phyloP scores from a whole-genome alignment of 257 asterid species.

The Anisodus acutangulus region DNA sequence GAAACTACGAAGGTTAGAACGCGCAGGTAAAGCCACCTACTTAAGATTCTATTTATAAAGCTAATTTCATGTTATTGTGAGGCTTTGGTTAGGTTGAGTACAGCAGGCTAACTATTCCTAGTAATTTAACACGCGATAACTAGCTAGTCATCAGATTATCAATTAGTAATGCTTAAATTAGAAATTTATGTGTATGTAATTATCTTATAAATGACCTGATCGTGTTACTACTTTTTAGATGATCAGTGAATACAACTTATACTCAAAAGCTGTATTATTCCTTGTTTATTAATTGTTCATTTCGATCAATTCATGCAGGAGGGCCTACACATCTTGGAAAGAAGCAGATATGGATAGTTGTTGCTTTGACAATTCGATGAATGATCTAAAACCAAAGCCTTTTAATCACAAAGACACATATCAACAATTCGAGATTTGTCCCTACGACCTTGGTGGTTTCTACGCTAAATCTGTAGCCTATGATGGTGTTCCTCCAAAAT shows the following conservation, averaged over 20 bases:
- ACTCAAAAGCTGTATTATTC: neutral
- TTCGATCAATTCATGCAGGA: conserved; percentile 40
- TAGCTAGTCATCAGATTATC: neutral
- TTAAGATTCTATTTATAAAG: neutral
- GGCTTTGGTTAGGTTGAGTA: neutral
- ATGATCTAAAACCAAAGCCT: conserved; percentile 48
- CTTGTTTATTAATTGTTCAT: neutral
- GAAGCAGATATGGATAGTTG: conserved; percentile 57
- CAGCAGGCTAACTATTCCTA: neutral
- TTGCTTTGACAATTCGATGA: conserved; percentile 46
- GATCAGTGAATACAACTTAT: neutral
- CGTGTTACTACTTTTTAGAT: too few species aligned
- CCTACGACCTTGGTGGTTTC: conserved; percentile 52
- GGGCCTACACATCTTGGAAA: conserved; percentile 64
- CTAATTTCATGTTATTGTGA: neutral
- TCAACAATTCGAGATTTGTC: conserved; percentile 71
- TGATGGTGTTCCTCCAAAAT: conserved; percentile 75
- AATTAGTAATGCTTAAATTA: too few species aligned
- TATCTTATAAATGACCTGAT: neutral
- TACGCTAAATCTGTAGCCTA: conserved; percentile 69
- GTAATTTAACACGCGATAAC: neutral
- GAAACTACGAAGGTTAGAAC: neutral
- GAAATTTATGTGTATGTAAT: neutral
- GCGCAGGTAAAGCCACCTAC: neutral
- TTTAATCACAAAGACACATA: conserved; percentile 70